Base-by-base conservation (phyloP, 2,329 filamentous ascomycete genomes). In the Colletotrichum salicis region DNA sequence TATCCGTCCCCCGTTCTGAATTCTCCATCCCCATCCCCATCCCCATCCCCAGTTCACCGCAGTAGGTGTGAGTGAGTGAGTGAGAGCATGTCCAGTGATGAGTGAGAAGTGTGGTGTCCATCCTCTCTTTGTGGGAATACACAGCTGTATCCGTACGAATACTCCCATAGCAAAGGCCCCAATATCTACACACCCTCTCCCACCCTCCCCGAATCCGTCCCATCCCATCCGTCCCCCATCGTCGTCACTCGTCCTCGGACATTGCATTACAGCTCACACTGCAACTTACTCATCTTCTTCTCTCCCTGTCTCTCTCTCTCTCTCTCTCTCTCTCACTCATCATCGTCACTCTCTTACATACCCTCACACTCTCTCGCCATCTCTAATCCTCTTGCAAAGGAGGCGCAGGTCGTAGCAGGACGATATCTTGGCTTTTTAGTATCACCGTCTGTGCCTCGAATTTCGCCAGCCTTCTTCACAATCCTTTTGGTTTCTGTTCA, bases 371-470 rank as follows among this genome's bases (percentile, higher is more conserved):
- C 45, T 13, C 15, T 31, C 11, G 5, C 24, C 1, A 29, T 48
- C 58, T 13, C 19, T 22, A 7, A 8, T 11, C 13, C 29, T 11
- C 3, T 29, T 35, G 27, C 4, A 4, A 54, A 54, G 22, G 48
- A 63, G 60, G 60, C 60, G 60, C 60, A 63, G 45, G 41, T 24
- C 52, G 60, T 55, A 24, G 52, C 52, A 55, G 52, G 41, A 48
- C 41, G 19, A 48, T 48, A 48, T 48, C 41, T 48, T 48, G 41
- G 41, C 19, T 22, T 48, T n/a, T 19, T n/a, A 11, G 33, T 48
- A 22, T 19, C 8, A 29, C 41, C 41, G 41, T 22, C 41, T 48
- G 41, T 48, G 41, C 41, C 41, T 48, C 8, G 41, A 22, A 3
- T n/a, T 8, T 48, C 8, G 19, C 41, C 19, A 48, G 19, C 41